Conservation (phyloP, 2,329 filamentous ascomycete species). For the Aspergillus sp. region DNA sequence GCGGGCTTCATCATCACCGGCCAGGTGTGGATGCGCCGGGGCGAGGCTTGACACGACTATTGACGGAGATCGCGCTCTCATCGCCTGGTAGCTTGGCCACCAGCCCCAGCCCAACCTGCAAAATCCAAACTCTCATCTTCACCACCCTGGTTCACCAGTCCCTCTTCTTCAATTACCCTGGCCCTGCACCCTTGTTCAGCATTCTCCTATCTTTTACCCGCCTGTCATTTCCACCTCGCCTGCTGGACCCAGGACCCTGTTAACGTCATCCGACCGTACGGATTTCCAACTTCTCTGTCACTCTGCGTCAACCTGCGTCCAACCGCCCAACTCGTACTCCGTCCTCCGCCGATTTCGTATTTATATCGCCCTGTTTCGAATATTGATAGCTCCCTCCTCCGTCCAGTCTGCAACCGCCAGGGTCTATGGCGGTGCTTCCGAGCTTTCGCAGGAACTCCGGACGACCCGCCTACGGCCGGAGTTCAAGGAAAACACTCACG, state of each 20-base stretch:
- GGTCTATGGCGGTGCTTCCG: slow-evolving; percentile 26
- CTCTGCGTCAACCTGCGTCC: background rate
- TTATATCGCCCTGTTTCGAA: background rate
- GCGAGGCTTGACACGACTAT: background rate
- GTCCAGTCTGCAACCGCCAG: background rate
- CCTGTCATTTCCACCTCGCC: background rate
- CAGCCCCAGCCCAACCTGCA: background rate
- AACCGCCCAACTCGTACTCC: background rate
- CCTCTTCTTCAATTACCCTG: too few species aligned
- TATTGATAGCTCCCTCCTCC: background rate
- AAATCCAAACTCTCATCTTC: background rate
- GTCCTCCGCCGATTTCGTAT: background rate
- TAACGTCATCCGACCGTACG: background rate
- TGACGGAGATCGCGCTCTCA: background rate
- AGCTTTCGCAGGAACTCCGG: slow-evolving; percentile 26
- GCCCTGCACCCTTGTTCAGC: too few species aligned
- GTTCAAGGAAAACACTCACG: slow-evolving; percentile 43
- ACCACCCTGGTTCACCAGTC: background rate
- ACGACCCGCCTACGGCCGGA: slow-evolving; percentile 30
- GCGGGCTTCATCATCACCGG: background rate
- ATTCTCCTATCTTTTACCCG: too few species aligned
- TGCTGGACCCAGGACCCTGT: background rate
- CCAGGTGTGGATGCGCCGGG: background rate
- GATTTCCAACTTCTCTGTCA: background rate
- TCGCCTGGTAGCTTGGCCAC: background rate